Evolutionary conservation across 805 yeast genomes (phyloP).

Genomic region (Crinitomyces ghanaensis): DNA sequence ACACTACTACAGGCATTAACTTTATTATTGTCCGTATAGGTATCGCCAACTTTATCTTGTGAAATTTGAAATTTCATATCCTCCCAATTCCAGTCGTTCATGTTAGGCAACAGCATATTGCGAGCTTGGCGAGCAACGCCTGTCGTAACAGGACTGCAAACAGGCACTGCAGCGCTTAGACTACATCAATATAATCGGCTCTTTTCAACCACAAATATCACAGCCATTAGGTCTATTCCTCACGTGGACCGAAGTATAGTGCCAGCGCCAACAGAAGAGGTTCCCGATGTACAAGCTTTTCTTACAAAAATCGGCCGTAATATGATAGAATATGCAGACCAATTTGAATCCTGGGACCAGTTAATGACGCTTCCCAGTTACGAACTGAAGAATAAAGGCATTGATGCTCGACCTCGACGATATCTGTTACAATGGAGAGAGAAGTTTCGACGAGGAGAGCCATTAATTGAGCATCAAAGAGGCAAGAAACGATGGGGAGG

Average conservation of each 20-base stretch:
- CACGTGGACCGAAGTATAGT: constrained; percentile 13
- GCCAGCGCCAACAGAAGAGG: constrained; percentile 41
- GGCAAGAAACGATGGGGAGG: constrained; percentile 82
- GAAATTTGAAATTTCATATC: too few species aligned
- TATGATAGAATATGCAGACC: constrained; percentile 51
- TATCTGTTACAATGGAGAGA: constrained; percentile 61
- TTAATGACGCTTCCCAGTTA: constrained; percentile 46
- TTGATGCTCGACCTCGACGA: constrained; percentile 59
- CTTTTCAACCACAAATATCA: not conserved
- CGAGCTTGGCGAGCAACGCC: too few species aligned
- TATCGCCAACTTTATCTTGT: too few species aligned
- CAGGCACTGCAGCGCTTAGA: too few species aligned
- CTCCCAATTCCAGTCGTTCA: too few species aligned
- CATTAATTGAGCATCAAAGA: constrained; percentile 42
- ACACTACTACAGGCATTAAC: too few species aligned
- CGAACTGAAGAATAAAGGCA: constrained; percentile 61
- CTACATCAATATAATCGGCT: too few species aligned
- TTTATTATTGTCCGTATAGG: too few species aligned
- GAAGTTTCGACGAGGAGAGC: constrained; percentile 45
- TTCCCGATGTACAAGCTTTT: constrained; percentile 66
- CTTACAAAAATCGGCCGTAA: constrained; percentile 71
- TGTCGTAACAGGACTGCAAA: too few species aligned
- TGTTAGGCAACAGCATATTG: too few species aligned
- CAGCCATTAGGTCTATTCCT: constrained; percentile 1
- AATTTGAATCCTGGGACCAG: constrained; percentile 62